These are phyloP conservation scores for Neonectria ditissima DNA, from an alignment of 2,329 filamentous ascomycete species.

Conservation along the genomic window DNA sequence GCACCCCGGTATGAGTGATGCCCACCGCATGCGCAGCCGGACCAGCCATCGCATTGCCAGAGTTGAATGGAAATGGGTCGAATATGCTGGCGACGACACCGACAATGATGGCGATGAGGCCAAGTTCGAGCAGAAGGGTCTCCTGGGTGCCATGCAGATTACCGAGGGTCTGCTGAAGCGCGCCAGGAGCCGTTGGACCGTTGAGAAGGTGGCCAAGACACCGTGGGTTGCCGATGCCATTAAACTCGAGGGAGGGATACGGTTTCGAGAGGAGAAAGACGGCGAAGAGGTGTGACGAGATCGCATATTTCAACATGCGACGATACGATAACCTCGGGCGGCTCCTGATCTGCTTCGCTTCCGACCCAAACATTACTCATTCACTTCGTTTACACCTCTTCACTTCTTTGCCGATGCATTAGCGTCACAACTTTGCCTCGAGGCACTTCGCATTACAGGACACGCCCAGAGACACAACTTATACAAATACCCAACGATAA, in stretches of 20 bases:
- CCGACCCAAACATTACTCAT: slow-evolving; percentile 12
- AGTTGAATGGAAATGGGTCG: slow-evolving; percentile 95
- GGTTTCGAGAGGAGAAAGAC: slow-evolving; percentile 69
- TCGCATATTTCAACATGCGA: not conserved
- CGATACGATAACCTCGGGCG: not conserved
- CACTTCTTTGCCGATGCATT: slow-evolving; percentile 13
- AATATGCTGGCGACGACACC: slow-evolving; percentile 84
- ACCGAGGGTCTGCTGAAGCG: slow-evolving; percentile 89
- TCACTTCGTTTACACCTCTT: slow-evolving; percentile 18
- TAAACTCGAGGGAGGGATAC: slow-evolving; percentile 70
- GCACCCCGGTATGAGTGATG: slow-evolving; percentile 81
- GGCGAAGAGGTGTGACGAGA: slow-evolving; percentile 61
- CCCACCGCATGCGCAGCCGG: slow-evolving; percentile 79
- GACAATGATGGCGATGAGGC: slow-evolving; percentile 79
- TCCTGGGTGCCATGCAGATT: slow-evolving; percentile 81
- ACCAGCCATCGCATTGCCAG: slow-evolving; percentile 95
- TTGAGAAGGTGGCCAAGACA: slow-evolving; percentile 78
- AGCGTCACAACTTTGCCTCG: slow-evolving; percentile 10
- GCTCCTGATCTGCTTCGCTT: slow-evolving; percentile 5
- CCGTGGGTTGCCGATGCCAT: slow-evolving; percentile 85
- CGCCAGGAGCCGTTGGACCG: slow-evolving; percentile 79
- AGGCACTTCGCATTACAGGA: slow-evolving; percentile 13
- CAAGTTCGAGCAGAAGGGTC: slow-evolving; percentile 71
- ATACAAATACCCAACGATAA: slow-evolving; percentile 19
- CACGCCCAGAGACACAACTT: slow-evolving; percentile 16